Conservation (phyloP, 2,329 filamentous ascomycete species). For the Dothideomycetes sp. region DNA sequence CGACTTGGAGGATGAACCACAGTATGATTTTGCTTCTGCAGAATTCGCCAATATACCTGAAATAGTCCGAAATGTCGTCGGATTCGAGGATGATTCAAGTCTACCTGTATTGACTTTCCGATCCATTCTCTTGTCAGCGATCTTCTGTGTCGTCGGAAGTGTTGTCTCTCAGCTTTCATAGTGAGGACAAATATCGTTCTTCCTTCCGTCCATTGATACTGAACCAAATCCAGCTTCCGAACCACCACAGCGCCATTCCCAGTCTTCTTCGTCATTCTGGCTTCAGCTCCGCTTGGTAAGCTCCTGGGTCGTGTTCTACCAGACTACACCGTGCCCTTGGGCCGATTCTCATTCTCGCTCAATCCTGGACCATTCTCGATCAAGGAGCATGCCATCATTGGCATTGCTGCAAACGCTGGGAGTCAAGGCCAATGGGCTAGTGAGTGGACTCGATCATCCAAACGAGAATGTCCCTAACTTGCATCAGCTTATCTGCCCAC, state of each 20-base stretch:
- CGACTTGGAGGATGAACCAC: not conserved
- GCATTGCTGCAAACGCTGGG: slow-evolving; percentile 24
- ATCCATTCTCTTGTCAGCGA: slow-evolving; percentile 41
- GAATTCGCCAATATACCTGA: slow-evolving; percentile 39
- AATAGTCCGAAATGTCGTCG: slow-evolving; percentile 46
- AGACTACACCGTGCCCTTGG: slow-evolving; percentile 36
- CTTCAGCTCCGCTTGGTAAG: slow-evolving; percentile 41
- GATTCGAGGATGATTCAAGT: slow-evolving; percentile 44
- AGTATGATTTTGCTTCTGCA: not conserved
- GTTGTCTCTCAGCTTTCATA: slow-evolving; percentile 37
- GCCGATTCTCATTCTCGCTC: slow-evolving; percentile 36
- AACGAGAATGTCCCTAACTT: not conserved
- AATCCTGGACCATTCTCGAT: slow-evolving; percentile 47
- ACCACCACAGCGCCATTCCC: slow-evolving; percentile 37
- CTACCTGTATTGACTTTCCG: slow-evolving; percentile 48
- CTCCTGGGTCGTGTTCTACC: slow-evolving; percentile 38
- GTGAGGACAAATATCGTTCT: not conserved
- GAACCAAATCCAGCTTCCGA: slow-evolving; percentile 34
- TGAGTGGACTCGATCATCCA: slow-evolving; percentile 32
- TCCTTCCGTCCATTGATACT: slow-evolving; percentile 26
- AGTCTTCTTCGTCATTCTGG: slow-evolving; percentile 51
- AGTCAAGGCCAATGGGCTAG: slow-evolving; percentile 14
- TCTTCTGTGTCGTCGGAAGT: slow-evolving; percentile 45
- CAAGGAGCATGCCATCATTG: slow-evolving; percentile 49
- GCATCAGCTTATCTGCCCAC: slow-evolving; percentile 10